These are phyloP conservation scores for Sanchytrium tribonematis DNA, from an alignment of 371 early-diverging fungal species.

Conservation along the genomic window DNA sequence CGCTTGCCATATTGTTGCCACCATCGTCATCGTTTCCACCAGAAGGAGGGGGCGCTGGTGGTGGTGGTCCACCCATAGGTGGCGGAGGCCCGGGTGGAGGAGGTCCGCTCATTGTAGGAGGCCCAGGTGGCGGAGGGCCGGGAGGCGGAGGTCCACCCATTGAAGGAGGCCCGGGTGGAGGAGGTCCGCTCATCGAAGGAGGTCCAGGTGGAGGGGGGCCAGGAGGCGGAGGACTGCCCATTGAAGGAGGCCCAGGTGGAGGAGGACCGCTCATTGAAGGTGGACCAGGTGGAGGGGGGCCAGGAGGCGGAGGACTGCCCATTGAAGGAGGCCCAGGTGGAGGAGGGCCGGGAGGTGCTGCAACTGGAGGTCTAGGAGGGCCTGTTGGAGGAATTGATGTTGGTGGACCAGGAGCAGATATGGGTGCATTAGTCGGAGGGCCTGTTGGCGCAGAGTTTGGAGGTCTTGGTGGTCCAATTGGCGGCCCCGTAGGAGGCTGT, in stretches of 20 bases:
- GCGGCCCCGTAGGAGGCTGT: too few relatives aligned
- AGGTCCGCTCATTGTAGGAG: not conserved
- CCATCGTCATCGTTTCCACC: not conserved
- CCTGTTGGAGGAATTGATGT: too few relatives aligned
- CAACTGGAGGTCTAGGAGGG: too few relatives aligned
- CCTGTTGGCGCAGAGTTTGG: too few relatives aligned
- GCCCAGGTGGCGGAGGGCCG: not conserved
- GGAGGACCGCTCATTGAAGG: not conserved
- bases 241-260: not conserved
- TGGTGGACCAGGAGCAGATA: too few relatives aligned
- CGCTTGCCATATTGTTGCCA: not conserved
- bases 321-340: not conserved
- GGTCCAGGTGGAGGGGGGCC: not conserved
- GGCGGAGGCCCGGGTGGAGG: not conserved
- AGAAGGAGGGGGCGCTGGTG: not conserved
- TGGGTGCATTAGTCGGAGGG: too few relatives aligned
- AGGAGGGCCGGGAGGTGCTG: too few relatives aligned
- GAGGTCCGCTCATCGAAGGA: conserved; percentile 1
- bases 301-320: not conserved
- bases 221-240: not conserved
- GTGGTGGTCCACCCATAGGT: not conserved
- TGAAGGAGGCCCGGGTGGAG: conserved; percentile 1
- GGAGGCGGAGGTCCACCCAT: not conserved
- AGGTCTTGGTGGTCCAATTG: too few relatives aligned
- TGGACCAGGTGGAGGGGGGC: not conserved